phyloP scores from a whole-genome alignment of 78 protist genomes.

The Tieghemostelium lacteum region DNA sequence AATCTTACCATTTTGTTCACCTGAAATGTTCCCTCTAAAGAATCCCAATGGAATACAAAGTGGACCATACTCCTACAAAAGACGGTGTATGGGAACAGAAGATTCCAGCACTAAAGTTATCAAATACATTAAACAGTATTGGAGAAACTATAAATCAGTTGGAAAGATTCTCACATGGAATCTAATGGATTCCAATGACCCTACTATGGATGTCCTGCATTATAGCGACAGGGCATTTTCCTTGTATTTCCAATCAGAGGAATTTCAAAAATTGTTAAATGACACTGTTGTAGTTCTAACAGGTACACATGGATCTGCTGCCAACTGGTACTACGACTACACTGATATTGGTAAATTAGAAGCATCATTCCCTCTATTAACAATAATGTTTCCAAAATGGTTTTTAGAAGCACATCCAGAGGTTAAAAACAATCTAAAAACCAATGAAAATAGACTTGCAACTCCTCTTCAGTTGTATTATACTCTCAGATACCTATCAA shows the following conservation, averaged over 20 bases:
- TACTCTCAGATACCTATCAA: conserved; percentile 34
- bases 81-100: conserved; percentile 51
- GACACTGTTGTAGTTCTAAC: conserved; percentile 24
- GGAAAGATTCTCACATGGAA: conserved; percentile 47
- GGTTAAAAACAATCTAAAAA: background rate
- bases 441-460: conserved; percentile 45
- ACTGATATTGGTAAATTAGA: conserved; percentile 39
- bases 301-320: conserved; percentile 58
- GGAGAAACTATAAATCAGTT: conserved; percentile 34
- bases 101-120: conserved; percentile 17
- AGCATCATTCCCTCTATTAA: conserved; percentile 27
- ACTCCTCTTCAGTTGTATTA: conserved; percentile 43
- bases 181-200: conserved; percentile 61
- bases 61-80: conserved; percentile 41
- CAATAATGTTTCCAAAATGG: conserved; percentile 61
- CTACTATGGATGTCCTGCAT: conserved; percentile 51
- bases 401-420: conserved; percentile 49
- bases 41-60: conserved; percentile 20
- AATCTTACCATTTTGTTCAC: conserved; percentile 62
- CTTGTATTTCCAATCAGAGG: background rate
- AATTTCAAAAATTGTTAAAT: background rate
- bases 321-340: conserved; percentile 47
- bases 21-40: conserved; percentile 28
- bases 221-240: conserved; percentile 22
- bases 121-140: conserved; percentile 31